These are phyloP conservation scores for Colletotrichum cordylinicola DNA, from an alignment of 2,329 filamentous ascomycete genomes.

Conservation along the genomic window DNA sequence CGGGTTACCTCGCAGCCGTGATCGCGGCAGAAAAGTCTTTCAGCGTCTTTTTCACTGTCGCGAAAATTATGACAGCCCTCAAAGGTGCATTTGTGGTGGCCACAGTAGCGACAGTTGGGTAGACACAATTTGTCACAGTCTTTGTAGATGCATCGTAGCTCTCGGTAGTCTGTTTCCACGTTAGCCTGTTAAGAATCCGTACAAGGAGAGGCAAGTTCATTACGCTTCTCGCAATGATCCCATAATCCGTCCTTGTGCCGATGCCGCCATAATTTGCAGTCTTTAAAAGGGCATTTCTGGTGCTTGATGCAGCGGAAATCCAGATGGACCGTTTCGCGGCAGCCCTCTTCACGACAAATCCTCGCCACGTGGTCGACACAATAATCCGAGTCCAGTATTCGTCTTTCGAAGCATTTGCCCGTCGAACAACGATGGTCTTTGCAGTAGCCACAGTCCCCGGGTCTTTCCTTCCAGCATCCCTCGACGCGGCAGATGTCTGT, in stretches of 20 bases:
- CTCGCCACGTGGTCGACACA: constrained; percentile 5
- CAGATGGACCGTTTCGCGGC: not conserved
- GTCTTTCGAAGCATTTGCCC: not conserved
- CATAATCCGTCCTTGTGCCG: not conserved
- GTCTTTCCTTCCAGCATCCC: not conserved
- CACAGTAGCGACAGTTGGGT: not conserved
- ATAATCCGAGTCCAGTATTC: not conserved
- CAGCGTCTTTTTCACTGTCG: constrained; percentile 1
- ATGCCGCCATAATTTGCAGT: not conserved
- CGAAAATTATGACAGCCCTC: constrained; percentile 10
- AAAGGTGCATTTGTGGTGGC: constrained; percentile 9
- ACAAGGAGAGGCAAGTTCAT: not conserved
- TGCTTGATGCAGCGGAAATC: not conserved
- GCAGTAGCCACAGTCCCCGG: constrained; percentile 8
- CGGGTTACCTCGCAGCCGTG: constrained; percentile 1
- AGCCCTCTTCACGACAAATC: constrained; percentile 5
- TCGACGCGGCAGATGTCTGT: constrained; percentile 13
- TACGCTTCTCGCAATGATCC: constrained; percentile 13
- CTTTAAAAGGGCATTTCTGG: constrained; percentile 9
- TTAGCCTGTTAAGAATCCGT: not conserved
- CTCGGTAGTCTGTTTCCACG: not conserved
- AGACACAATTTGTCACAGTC: not conserved
- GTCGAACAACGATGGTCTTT: constrained; percentile 5
- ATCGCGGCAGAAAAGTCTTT: constrained; percentile 8
- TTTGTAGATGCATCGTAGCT: constrained; percentile 1